Evolutionary conservation across 2,329 filamentous ascomycete species (phyloP).

Genomic region (Aspergillus versicolor): DNA sequence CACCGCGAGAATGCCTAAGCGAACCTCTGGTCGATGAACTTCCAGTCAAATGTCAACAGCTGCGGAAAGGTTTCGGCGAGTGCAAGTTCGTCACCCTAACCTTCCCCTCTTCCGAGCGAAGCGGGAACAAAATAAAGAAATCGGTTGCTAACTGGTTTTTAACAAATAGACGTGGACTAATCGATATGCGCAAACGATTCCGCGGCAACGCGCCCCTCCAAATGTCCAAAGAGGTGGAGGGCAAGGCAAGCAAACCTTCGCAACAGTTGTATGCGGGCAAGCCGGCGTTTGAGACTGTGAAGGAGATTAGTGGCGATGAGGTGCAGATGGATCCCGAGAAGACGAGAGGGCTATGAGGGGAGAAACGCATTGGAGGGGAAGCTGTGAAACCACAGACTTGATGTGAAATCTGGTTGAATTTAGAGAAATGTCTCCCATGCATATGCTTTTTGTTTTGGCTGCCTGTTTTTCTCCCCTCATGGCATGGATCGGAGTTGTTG

Average conservation of each 20-base stretch:
- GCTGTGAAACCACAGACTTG: not conserved
- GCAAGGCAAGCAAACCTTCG: conserved; percentile 44
- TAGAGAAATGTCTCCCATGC: not conserved
- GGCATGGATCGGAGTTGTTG: conserved; percentile 20
- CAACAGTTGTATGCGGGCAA: conserved; percentile 79
- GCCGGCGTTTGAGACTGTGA: conserved; percentile 66
- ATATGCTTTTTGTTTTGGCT: not conserved
- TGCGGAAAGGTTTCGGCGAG: conserved; percentile 89
- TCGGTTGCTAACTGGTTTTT: not conserved
- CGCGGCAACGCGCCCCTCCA: conserved; percentile 86
- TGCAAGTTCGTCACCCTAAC: conserved; percentile 62
- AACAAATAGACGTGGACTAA: conserved; percentile 67
- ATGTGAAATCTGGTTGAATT: not conserved
- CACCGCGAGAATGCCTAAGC: conserved; percentile 82
- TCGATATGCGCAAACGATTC: conserved; percentile 99
- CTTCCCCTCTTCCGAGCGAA: not conserved
- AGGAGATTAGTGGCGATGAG: conserved; percentile 68
- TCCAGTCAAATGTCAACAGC: conserved; percentile 83
- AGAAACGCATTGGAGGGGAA: not conserved
- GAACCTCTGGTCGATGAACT: conserved; percentile 77
- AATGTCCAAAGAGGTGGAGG: conserved; percentile 63
- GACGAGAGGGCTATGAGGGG: conserved; percentile 44
- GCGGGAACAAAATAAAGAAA: not conserved
- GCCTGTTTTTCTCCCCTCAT: conserved; percentile 4
- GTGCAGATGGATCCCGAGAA: conserved; percentile 49